Percentiles rank a stretch among this genome's conserved stretches.
These are phyloP conservation scores for Xerocomus cyaneibrunnescens DNA, from an alignment of 1,284 basidiomycete genomes.

Conservation along the genomic window DNA sequence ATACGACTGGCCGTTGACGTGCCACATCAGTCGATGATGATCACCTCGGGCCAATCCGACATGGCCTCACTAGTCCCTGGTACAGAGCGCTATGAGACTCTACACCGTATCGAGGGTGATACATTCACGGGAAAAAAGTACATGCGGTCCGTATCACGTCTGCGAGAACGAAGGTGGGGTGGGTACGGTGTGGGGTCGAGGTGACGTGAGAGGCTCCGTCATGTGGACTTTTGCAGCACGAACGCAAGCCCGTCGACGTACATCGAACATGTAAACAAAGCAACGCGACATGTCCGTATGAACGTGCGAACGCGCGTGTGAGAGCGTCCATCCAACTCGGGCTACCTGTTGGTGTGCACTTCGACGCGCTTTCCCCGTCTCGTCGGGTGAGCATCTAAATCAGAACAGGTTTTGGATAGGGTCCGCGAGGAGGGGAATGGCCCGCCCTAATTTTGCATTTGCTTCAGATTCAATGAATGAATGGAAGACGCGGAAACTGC, in stretches of 20 bases:
- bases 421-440: not conserved
- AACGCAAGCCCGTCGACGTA: not conserved
- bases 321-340: not conserved
- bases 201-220: conserved; percentile 5
- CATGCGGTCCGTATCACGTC: too few species aligned
- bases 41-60: not conserved
- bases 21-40: too few species aligned
- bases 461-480: not conserved
- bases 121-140: too few species aligned
- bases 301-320: conserved; percentile 3
- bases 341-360: not conserved
- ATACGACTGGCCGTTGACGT: too few species aligned
- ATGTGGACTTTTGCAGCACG: conserved; percentile 1
- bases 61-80: too few species aligned
- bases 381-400: not conserved
- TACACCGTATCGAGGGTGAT: too few species aligned
- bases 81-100: too few species aligned
- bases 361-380: not conserved
- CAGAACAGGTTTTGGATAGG: not conserved
- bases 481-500: conserved; percentile 23
- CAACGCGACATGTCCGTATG: conserved; percentile 1
- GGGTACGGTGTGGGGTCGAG: not conserved
- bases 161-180: too few species aligned
- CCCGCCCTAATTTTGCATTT: conserved; percentile 3
- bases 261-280: not conserved